Evolutionary conservation across 345 rosid species (phyloP), one percentile per base, ranked within the genome.

Genomic region (Zanthoxylum bungeanum): DNA sequence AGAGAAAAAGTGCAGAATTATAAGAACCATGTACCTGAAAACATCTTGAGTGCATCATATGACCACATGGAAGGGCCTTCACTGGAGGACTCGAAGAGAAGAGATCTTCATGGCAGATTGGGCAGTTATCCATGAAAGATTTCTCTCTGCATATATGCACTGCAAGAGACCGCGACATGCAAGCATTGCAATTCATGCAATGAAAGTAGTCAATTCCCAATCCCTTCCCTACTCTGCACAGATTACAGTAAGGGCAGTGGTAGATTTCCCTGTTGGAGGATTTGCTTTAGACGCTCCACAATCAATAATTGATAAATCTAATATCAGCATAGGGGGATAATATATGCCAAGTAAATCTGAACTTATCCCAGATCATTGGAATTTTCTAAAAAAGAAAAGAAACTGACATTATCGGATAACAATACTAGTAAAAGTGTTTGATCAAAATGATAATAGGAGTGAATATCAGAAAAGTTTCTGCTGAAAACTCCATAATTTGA

Each of bases 111-210:
- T 78, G 96, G 78, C 93, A 93, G 55, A 93, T 93, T 5, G 93
- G 97, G 64, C 96, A 91, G 72, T 91, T 88, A 44, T 88, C 93
- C 85, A 91, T 97, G 33, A 88, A 79, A 64, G 86, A 79, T 72
- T 88, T 89, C 64, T 91, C 88, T 68, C 88, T 79, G 78, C 97
- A 91, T 66, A 72, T 47, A 62, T 93, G 97, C 44, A 70, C 78
- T 4, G 68, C 73, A 47, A 91, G 83, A 63, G 85, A 76, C 63
- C 58, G 51, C 22, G 91, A 74, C 97, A 93, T 85, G 80, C 98
- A 91, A 65, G 89, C 96, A 74, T 93, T 91, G 88, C 98, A 91
- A 49, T 79, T 88, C 97, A 93, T 91, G 86, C 98, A 91, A 72
- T 91, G 96, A 58, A 89, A 91, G 76, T 85, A 91, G 70, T 89